These are phyloP conservation scores for Hordeum marinum DNA, from an alignment of 176 grass and related monocot species.

Conservation along the genomic window DNA sequence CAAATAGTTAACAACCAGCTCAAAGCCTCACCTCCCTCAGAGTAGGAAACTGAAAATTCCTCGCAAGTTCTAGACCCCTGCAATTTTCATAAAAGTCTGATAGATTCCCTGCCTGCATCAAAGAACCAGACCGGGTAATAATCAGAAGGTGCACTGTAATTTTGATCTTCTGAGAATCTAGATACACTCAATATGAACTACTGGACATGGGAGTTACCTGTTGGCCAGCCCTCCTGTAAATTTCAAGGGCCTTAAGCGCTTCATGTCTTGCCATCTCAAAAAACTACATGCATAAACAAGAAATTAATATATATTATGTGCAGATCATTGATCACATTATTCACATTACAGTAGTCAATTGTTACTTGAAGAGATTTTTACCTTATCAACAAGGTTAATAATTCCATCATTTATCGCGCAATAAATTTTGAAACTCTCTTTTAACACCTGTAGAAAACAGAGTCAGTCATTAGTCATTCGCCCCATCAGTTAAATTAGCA, in stretches of 20 bases:
- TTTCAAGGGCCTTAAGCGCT: slow-evolving; percentile 92
- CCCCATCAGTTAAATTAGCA: slow-evolving; percentile 11
- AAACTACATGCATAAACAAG: slow-evolving; percentile 57
- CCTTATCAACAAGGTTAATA: slow-evolving; percentile 99
- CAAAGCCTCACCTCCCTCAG: slow-evolving; percentile 75
- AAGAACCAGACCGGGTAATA: slow-evolving; percentile 11
- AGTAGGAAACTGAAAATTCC: slow-evolving; percentile 98
- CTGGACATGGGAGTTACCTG: slow-evolving; percentile 48
- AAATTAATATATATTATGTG: slow-evolving; percentile 11
- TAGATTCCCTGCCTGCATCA: slow-evolving; percentile 79
- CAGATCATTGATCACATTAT: background rate
- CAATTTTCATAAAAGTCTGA: slow-evolving; percentile 98
- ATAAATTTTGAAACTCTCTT: slow-evolving; percentile 99
- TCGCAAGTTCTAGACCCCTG: slow-evolving; percentile 87
- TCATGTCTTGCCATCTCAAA: slow-evolving; percentile 99
- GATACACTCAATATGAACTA: background rate
- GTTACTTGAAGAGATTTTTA: slow-evolving; percentile 25
- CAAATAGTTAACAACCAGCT: background rate
- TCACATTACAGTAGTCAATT: slow-evolving; percentile 14
- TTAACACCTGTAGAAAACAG: slow-evolving; percentile 62
- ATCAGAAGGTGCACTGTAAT: background rate
- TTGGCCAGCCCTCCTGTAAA: slow-evolving; percentile 94
- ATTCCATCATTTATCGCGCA: slow-evolving; percentile 99
- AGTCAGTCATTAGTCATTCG: background rate
- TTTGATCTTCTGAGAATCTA: background rate